Evolutionary conservation across 2,329 filamentous ascomycete genomes (phyloP).

Genomic region (Pyricularia sp.): DNA sequence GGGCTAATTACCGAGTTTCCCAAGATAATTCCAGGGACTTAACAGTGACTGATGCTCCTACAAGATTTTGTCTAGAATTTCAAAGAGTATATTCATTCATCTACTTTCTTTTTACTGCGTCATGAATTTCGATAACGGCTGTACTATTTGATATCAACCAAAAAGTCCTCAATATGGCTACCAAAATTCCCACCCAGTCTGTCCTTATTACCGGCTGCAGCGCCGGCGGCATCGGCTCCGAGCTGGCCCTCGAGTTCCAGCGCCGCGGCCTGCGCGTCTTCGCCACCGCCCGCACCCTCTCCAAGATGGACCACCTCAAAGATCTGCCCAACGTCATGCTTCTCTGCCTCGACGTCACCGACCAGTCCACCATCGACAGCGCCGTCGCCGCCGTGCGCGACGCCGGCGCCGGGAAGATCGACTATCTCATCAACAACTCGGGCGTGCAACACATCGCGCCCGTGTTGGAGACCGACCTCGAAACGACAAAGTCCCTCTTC

Average conservation of each 20-base stretch:
- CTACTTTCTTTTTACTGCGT: too few species aligned
- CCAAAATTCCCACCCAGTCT: background rate
- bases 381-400: constrained; percentile 10
- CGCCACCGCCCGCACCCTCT: constrained; percentile 18
- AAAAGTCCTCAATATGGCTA: background rate
- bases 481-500: constrained; percentile 9
- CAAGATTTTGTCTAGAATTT: too few species aligned
- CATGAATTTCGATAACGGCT: too few species aligned
- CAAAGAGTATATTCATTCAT: too few species aligned
- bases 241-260: constrained; percentile 21
- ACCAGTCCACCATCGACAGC: constrained; percentile 14
- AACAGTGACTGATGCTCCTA: too few species aligned
- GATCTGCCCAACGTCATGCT: constrained; percentile 14
- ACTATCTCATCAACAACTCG: constrained; percentile 15
- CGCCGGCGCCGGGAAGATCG: constrained; percentile 6
- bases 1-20: too few species aligned
- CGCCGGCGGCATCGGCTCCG: constrained; percentile 20
- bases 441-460: constrained; percentile 11
- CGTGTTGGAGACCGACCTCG: constrained; percentile 10
- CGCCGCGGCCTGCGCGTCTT: constrained; percentile 19
- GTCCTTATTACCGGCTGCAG: constrained; percentile 23
- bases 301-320: constrained; percentile 15
- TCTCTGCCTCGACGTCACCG: constrained; percentile 20
- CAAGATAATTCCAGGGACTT: too few species aligned
- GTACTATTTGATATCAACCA: too few species aligned